Evolutionary conservation across 805 yeast genomes (phyloP), one percentile per base, ranked within the genome.

Genomic region (Cyberlindnera subsufficiens): DNA sequence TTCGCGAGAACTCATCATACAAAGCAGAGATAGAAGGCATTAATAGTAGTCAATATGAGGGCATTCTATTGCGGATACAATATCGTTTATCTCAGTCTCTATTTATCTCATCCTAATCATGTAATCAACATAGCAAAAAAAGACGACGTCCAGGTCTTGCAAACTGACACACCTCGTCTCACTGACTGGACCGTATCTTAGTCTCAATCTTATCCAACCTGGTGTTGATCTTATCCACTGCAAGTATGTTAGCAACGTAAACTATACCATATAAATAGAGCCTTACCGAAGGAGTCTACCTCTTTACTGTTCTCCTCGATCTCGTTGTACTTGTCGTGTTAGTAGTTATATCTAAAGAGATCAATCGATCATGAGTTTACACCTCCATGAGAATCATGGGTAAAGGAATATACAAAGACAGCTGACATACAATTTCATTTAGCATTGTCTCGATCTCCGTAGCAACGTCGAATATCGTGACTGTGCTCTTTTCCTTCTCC

Each of bases 381-480:
- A 19, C 6, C 3, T 15, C 25, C 4, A 29, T 17, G 20, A 13
- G 18, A 14, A 25, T 20, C 18, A 19, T 9, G 19, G 27, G 31
- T 27, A 27, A n/a, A 22, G 18, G 7, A 25, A 10, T 8, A 7
- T 36, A 16, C n/a, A 22, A n/a, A 35, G 15, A 9, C 27, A 22
- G 3, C 10, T 7, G 14, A 38, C 40, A 25, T 25, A 38, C 40
- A 14, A 60, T 45, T 1, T 39, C 44, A 13, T 50, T 42, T 10
- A 61, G 41, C 52, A 53, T 48, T 5, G 40, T 45, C 44, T 60
- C 63, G 7, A 61, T 50, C 37, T 54, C 58, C 0, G 63, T 55
- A 8, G 65, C 64, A 14, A 61, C 59, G 29, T 61, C 65, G 39
- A 61, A 60, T n/a, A 60, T 53, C 20, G 65, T 53, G 11, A 55